Percentiles rank a stretch among this genome's conserved stretches.
phyloP scores from a whole-genome alignment of 2,329 filamentous ascomycete species.

The Alternaria gansuensis region DNA sequence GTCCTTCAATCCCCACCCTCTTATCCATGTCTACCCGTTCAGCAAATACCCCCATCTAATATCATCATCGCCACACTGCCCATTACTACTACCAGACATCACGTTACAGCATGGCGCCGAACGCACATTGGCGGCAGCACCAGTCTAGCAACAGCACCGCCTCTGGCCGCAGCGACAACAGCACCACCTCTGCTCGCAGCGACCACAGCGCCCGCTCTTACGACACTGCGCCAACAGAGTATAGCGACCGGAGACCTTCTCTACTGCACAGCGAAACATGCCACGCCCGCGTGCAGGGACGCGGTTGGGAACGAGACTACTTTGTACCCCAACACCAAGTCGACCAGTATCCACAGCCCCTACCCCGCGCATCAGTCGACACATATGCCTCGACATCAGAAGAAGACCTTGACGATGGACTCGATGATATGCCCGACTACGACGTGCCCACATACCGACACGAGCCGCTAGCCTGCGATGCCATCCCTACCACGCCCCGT shows the following conservation, averaged over 20 bases:
- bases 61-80: slow-evolving; percentile 14
- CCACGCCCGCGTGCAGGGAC: slow-evolving; percentile 42
- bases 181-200: slow-evolving; percentile 44
- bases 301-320: slow-evolving; percentile 37
- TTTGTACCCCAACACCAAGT: slow-evolving; percentile 26
- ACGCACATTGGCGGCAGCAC: slow-evolving; percentile 45
- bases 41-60: slow-evolving; percentile 16
- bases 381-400: slow-evolving; percentile 82
- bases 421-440: slow-evolving; percentile 60
- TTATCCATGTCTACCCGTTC: slow-evolving; percentile 15
- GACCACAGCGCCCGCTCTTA: slow-evolving; percentile 45
- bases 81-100: slow-evolving; percentile 12
- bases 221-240: slow-evolving; percentile 49
- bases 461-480: slow-evolving; percentile 70
- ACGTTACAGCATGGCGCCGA: slow-evolving; percentile 43
- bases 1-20: slow-evolving; percentile 23
- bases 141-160: slow-evolving; percentile 42
- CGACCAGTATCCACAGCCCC: slow-evolving; percentile 27
- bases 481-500: slow-evolving; percentile 78
- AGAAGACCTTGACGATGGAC: slow-evolving; percentile 61
- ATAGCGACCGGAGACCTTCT: slow-evolving; percentile 43
- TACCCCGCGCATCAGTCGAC: slow-evolving; percentile 69
- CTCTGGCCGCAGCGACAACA: slow-evolving; percentile 34
- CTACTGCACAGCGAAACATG: slow-evolving; percentile 46
- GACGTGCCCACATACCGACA: slow-evolving; percentile 68